Percentiles rank a stretch among this genome's conserved stretches.
Conservation (phyloP, 495 filamentous ascomycete genomes). For the Daldinia loculata region DNA sequence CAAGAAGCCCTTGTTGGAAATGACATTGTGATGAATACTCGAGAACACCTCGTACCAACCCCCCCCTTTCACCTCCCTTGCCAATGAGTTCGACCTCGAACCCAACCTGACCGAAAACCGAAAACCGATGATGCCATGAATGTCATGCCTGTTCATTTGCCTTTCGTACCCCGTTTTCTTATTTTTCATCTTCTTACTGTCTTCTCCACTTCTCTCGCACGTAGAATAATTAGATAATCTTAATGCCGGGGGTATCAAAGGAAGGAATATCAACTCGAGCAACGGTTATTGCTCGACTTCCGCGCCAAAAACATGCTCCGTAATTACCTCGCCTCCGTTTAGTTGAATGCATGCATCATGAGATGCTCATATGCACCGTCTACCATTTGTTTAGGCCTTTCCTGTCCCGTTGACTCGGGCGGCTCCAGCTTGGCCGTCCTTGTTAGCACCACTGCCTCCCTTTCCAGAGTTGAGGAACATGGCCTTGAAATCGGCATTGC, state of each 20-base stretch:
- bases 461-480: conserved; percentile 64
- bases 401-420: conserved; percentile 15
- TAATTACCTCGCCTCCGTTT: conserved; percentile 15
- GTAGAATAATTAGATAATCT: conserved; percentile 16
- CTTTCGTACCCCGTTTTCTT: conserved; percentile 15
- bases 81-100: not conserved
- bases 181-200: not conserved
- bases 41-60: conserved; percentile 3
- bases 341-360: not conserved
- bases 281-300: conserved; percentile 32
- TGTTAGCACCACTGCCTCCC: conserved; percentile 1
- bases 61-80: not conserved
- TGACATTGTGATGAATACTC: not conserved
- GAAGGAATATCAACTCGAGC: conserved; percentile 37
- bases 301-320: conserved; percentile 14
- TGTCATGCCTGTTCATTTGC: conserved; percentile 27
- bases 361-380: conserved; percentile 9
- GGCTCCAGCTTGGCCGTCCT: conserved; percentile 6
- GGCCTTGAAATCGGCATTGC: conserved; percentile 87
- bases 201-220: conserved; percentile 12
- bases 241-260: conserved; percentile 41
- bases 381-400: not conserved
- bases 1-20: not conserved
- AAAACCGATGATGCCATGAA: conserved; percentile 29
- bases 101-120: conserved; percentile 5